A percentile compares a stretch with the other conserved stretches of the same genome.
phyloP scores from a whole-genome alignment of 176 grass and related monocot species.

The Lolium rigidum region DNA sequence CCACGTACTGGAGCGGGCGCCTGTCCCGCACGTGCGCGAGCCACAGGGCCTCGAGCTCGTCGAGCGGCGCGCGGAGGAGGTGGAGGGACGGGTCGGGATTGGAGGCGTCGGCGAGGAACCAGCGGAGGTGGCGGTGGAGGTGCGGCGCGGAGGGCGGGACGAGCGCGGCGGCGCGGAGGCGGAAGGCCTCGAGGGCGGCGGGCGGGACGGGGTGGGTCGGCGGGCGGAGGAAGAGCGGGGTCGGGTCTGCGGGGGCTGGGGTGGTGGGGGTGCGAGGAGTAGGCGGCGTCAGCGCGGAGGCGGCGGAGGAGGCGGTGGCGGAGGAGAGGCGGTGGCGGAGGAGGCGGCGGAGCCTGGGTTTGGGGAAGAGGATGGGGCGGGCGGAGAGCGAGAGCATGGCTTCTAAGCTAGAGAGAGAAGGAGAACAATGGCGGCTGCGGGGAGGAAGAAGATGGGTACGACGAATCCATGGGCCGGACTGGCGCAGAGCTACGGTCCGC shows the following conservation, averaged over 20 bases:
- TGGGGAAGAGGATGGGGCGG: constrained; percentile 4
- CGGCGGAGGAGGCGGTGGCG: not conserved
- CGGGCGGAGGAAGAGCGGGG: constrained; percentile 84
- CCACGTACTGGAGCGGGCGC: constrained; percentile 88
- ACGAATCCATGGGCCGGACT: not conserved
- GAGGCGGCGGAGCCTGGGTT: not conserved
- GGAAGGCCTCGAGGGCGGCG: constrained; percentile 61
- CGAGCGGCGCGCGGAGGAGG: constrained; percentile 61
- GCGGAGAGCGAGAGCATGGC: constrained; percentile 27
- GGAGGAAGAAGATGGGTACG: not conserved
- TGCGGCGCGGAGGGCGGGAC: constrained; percentile 46
- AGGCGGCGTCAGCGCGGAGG: constrained; percentile 26
- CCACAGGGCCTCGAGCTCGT: constrained; percentile 70
- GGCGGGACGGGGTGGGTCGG: constrained; percentile 38
- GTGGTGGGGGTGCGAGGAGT: not conserved
- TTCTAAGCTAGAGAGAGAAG: not conserved
- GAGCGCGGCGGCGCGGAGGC: constrained; percentile 53
- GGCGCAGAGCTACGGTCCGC: not conserved
- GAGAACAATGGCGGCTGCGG: not conserved
- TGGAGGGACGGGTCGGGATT: constrained; percentile 21
- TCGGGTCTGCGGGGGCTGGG: not conserved
- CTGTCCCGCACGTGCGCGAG: constrained; percentile 46
- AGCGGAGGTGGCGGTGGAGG: constrained; percentile 82
- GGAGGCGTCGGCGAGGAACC: constrained; percentile 73
- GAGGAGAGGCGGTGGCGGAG: constrained; percentile 13